phyloP scores from a whole-genome alignment of 768 basidiomycete genomes.

The Rhizopogon vinicolor region DNA sequence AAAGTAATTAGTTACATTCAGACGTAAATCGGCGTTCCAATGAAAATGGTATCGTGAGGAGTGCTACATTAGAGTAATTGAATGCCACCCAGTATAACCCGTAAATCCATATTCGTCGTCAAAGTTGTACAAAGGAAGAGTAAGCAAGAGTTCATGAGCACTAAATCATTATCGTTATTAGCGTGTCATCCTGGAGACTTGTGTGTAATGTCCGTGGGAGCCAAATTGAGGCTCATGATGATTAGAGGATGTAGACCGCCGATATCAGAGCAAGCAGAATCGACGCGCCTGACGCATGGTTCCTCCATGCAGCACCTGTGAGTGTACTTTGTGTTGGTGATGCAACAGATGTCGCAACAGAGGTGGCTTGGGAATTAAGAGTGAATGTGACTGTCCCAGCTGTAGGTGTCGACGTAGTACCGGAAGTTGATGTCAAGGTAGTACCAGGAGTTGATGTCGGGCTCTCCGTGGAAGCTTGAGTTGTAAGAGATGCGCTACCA shows the following conservation, averaged over 20 bases:
- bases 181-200: not conserved
- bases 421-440: not conserved
- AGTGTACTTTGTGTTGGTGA: constrained; percentile 12
- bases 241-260: constrained; percentile 16
- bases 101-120: constrained; percentile 5
- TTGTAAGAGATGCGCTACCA: not conserved
- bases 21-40: not conserved
- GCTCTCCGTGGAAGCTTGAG: not conserved
- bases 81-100: not conserved
- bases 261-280: constrained; percentile 13
- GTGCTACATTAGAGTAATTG: not conserved
- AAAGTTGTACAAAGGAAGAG: constrained; percentile 5
- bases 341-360: constrained; percentile 5
- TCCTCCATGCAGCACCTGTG: constrained; percentile 19
- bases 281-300: constrained; percentile 12
- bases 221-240: constrained; percentile 5
- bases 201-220: constrained; percentile 7
- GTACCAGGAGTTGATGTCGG: not conserved
- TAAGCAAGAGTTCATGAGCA: constrained; percentile 15
- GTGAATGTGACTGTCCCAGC: not conserved
- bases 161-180: not conserved
- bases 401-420: not conserved
- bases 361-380: not conserved
- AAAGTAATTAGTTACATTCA: not conserved
- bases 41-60: not conserved